Evolutionary conservation across 2,329 filamentous ascomycete species (phyloP), one percentile per base, ranked within the genome.

Genomic region (Colletotrichum viniferum): DNA sequence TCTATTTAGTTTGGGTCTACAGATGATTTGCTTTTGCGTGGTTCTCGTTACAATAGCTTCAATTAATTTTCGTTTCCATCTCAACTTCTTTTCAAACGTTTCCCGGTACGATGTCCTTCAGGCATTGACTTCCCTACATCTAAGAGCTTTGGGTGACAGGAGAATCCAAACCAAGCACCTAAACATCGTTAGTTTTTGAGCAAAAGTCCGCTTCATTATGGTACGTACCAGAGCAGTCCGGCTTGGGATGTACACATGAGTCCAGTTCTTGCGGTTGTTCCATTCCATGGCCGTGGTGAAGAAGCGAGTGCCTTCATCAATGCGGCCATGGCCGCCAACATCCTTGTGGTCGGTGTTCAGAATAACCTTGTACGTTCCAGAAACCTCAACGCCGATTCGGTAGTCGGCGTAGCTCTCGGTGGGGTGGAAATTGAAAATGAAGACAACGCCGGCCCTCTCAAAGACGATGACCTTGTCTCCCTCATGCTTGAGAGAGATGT

Each of bases 401-500:
- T 98, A 99, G 85, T 98, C 97, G 13, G 93, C 93, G 85, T 94
- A 99, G 84, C 95, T 98, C 79, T 93, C 87, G 32, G 91, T 91
- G 0, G 95, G 92, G 83, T 98, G 93, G 89, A 98, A 98, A 86
- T 99, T 99, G 90, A 99, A 98, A 80, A 98, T 90, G 88, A 96
- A 99, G 13, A 99, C 88, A 74, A 98, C 87, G 0, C 96, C 96
- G 2, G 92, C 97, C 36, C 97, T 92, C 87, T 99, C 97, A 83
- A 98, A 99, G 5, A 98, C 96, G 78, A 99, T 92, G 58, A 98
- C 93, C 87, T 98, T 99, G 86, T 99, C 97, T 24, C 85, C 88
- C 82, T 98, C 96, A 83, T 99, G 93, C 90, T 98, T 99, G 79
- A 98, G 89, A 77, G 94, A 97, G 81, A 99, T 93, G 83, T 97